Percentiles rank a stretch among this genome's conserved stretches.
Conservation (phyloP, 306 rosid genomes). For the Cucurbita moschata region DNA sequence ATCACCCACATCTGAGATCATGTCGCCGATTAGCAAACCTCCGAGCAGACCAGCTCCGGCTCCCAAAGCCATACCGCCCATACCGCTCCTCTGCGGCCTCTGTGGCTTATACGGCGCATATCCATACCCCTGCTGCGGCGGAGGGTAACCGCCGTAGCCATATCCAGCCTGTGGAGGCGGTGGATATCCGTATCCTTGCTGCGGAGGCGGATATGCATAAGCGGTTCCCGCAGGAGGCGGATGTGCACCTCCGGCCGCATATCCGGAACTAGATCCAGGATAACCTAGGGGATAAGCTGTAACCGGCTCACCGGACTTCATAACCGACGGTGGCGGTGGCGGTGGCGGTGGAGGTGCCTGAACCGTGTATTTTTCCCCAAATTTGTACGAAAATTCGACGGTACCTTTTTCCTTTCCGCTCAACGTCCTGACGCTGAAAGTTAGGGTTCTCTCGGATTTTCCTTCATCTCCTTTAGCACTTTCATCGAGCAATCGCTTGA, state of each 20-base stretch:
- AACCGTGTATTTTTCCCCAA: slow-evolving; percentile 31
- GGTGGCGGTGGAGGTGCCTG: not conserved
- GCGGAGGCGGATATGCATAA: slow-evolving; percentile 18
- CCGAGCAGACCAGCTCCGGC: slow-evolving; percentile 38
- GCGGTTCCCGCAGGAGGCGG: slow-evolving; percentile 3
- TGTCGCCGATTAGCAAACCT: slow-evolving; percentile 36
- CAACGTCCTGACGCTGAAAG: slow-evolving; percentile 15
- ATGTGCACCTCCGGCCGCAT: slow-evolving; percentile 3
- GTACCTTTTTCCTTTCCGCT: slow-evolving; percentile 24
- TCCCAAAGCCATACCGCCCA: slow-evolving; percentile 20
- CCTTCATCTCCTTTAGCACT: not conserved
- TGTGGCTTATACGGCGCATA: slow-evolving; percentile 11
- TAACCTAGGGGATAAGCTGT: slow-evolving; percentile 27
- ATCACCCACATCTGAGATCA: slow-evolving; percentile 18
- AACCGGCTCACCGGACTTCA: slow-evolving; percentile 7
- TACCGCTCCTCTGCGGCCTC: slow-evolving; percentile 15
- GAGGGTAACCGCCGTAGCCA: slow-evolving; percentile 18
- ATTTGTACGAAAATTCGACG: slow-evolving; percentile 23
- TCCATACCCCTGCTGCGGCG: slow-evolving; percentile 10
- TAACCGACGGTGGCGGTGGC: not conserved
- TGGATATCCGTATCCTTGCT: slow-evolving; percentile 16
- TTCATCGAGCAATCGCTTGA: slow-evolving; percentile 21
- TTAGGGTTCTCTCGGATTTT: slow-evolving; percentile 6
- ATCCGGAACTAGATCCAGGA: slow-evolving; percentile 14
- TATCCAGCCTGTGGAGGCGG: slow-evolving; percentile 18